These are phyloP conservation scores for Westerdykella sp. DNA, from an alignment of 2,329 filamentous ascomycete species.

Conservation along the genomic window DNA sequence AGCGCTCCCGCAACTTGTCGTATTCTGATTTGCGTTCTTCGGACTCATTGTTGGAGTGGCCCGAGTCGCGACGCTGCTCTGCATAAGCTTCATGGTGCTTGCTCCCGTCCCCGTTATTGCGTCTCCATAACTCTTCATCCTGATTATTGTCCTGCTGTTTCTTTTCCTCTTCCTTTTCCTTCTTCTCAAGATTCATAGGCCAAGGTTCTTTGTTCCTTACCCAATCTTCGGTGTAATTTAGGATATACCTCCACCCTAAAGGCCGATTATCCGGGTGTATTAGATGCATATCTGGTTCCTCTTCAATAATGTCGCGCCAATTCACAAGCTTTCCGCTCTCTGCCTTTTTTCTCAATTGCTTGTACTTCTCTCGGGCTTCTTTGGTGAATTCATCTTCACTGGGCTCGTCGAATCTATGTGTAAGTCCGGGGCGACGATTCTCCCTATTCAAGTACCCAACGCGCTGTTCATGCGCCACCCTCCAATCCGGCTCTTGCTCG, in stretches of 20 bases:
- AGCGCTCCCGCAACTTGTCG: constrained; percentile 33
- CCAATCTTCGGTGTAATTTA: constrained; percentile 46
- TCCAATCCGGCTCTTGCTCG: constrained; percentile 41
- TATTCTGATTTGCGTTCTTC: constrained; percentile 14
- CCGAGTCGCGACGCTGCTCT: constrained; percentile 5
- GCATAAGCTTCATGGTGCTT: constrained; percentile 38
- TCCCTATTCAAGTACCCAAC: constrained; percentile 37
- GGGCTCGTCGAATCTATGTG: constrained; percentile 25
- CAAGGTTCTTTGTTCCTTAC: constrained; percentile 46
- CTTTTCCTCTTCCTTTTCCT: constrained; percentile 28
- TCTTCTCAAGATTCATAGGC: constrained; percentile 44
- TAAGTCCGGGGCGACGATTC: constrained; percentile 37
- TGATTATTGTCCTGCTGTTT: constrained; percentile 15
- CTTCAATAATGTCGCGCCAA: constrained; percentile 30
- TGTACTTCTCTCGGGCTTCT: constrained; percentile 20
- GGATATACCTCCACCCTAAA: constrained; percentile 46
- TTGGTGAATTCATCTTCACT: constrained; percentile 19
- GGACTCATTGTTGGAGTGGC: constrained; percentile 15
- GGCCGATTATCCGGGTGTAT: constrained; percentile 41
- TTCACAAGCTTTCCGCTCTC: constrained; percentile 33
- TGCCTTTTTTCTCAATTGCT: constrained; percentile 18
- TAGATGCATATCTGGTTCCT: constrained; percentile 40
- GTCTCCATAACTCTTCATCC: constrained; percentile 18
- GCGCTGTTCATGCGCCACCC: constrained; percentile 33
- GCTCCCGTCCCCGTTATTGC: constrained; percentile 21